phyloP scores from a whole-genome alignment of 495 filamentous ascomycete genomes.

The Lasiosphaeria ovina region DNA sequence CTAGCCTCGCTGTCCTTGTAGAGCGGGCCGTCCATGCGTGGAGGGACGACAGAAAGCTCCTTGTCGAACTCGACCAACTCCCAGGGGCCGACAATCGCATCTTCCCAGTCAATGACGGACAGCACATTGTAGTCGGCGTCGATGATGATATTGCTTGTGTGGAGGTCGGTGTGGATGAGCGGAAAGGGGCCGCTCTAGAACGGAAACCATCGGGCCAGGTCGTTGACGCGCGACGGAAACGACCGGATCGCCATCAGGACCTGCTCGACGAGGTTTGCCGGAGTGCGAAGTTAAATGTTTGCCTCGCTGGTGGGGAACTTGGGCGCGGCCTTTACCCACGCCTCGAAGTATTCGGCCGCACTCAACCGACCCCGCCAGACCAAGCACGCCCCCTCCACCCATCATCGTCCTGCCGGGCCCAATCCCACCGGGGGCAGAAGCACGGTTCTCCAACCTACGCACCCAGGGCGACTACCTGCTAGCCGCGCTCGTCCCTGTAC shows the following conservation, averaged over 20 bases:
- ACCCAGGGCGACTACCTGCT: constrained; percentile 6
- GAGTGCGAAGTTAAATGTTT: not conserved
- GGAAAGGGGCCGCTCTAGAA: constrained; percentile 4
- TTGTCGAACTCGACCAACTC: constrained; percentile 10
- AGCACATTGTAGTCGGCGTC: constrained; percentile 2
- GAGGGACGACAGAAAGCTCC: not conserved
- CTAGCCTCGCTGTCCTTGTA: not conserved
- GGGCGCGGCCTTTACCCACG: not conserved
- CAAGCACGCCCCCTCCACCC: too few relatives aligned
- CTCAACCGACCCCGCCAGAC: too few relatives aligned
- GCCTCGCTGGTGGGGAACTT: constrained; percentile 2
- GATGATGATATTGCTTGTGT: constrained; percentile 9
- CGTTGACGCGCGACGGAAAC: not conserved
- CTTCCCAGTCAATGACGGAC: constrained; percentile 10
- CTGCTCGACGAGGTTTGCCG: not conserved
- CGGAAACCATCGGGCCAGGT: constrained; percentile 1
- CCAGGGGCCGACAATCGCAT: constrained; percentile 3
- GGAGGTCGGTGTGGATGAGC: constrained; percentile 3
- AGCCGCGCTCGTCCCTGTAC: not conserved
- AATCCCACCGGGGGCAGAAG: constrained; percentile 3
- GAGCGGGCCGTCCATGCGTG: constrained; percentile 7
- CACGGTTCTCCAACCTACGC: constrained; percentile 3
- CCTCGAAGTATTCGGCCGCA: constrained; percentile 2
- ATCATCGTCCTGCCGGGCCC: not conserved
- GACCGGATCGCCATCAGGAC: not conserved